Percentiles rank a stretch among this genome's conserved stretches.
Conservation (phyloP, 75 land plant genomes). For the Pinus taeda region DNA sequence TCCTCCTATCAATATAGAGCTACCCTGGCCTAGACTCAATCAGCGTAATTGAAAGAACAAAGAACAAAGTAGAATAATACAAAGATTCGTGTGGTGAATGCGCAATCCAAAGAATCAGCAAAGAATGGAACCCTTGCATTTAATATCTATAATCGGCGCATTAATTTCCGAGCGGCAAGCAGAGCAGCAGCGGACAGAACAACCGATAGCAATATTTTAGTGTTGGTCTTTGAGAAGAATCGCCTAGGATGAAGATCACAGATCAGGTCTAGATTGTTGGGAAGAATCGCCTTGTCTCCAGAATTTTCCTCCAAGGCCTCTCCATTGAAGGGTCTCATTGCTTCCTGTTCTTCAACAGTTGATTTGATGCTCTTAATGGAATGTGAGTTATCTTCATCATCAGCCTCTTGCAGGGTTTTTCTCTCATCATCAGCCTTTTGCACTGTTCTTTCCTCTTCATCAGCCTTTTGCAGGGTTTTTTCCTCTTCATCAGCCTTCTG, state of each 20-base stretch:
- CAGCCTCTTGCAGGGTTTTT: not conserved
- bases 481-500: not conserved
- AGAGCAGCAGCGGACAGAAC: not conserved
- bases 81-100: too few relatives aligned
- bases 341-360: too few relatives aligned
- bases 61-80: too few relatives aligned
- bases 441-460: too few relatives aligned
- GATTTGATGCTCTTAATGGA: not conserved
- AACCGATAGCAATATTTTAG: not conserved
- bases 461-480: not conserved
- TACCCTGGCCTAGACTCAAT: too few relatives aligned
- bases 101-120: too few relatives aligned
- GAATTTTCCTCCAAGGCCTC: not conserved
- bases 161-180: not conserved
- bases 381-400: not conserved
- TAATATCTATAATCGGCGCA: not conserved
- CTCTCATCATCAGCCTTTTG: not conserved
- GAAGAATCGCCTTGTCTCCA: not conserved
- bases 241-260: not conserved
- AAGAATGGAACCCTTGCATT: too few relatives aligned
- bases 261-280: not conserved
- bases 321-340: not conserved
- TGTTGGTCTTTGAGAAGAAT: not conserved
- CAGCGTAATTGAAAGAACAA: too few relatives aligned
- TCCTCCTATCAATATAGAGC: too few relatives aligned